phyloP scores from a whole-genome alignment of 73 alveolate genomes.

The Breviolum minutum region DNA sequence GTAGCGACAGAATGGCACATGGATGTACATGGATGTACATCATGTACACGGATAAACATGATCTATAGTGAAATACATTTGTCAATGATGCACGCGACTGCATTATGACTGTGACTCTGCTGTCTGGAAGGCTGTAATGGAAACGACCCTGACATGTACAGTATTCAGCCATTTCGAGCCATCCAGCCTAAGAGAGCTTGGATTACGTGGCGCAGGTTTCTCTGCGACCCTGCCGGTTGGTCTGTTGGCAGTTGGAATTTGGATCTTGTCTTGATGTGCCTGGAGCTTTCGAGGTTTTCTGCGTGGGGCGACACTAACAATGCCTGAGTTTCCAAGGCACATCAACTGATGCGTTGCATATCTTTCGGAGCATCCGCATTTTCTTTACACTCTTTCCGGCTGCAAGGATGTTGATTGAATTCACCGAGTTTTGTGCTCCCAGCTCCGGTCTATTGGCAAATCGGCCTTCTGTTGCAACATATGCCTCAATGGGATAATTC shows the following conservation, averaged over 20 bases:
- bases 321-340: neutral
- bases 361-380: neutral
- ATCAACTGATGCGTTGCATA: neutral
- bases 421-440: conserved; percentile 26
- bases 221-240: conserved; percentile 2
- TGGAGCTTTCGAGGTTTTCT: conserved; percentile 23
- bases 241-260: neutral
- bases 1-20: no score
- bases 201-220: conserved; percentile 16
- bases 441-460: conserved; percentile 62
- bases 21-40: no score
- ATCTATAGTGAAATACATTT: no score
- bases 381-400: neutral
- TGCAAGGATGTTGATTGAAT: neutral
- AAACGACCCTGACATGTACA: no score
- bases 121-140: no score
- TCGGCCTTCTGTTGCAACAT: conserved; percentile 75
- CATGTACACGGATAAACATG: no score
- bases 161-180: neutral
- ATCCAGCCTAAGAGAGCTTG: conserved; percentile 27
- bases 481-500: neutral
- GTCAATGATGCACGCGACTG: no score
- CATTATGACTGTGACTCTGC: no score
- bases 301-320: conserved; percentile 31
- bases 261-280: neutral